These are phyloP conservation scores for Cornus florida DNA, from an alignment of 148 eudicot species.

Conservation along the genomic window DNA sequence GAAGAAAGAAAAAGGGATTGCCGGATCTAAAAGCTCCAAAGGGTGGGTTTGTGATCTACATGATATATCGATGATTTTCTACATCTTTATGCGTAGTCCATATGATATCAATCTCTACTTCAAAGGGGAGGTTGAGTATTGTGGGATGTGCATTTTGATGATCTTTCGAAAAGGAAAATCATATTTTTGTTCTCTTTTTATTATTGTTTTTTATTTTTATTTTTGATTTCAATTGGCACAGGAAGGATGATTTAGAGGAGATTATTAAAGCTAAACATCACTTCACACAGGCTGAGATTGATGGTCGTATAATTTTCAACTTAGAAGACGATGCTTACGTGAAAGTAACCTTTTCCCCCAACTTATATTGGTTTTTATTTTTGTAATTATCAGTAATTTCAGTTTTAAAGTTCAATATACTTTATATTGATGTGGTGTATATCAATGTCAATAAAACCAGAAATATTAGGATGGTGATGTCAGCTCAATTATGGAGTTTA, in stretches of 20 bases:
- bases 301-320: conserved; percentile 30
- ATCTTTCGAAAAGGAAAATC: too few species aligned
- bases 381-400: not conserved
- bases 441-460: too few species aligned
- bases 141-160: too few species aligned
- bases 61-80: not conserved
- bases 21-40: not conserved
- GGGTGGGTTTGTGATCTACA: not conserved
- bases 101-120: too few species aligned
- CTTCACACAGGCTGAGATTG: conserved; percentile 52
- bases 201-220: not conserved
- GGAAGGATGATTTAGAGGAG: conserved; percentile 10
- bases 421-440: too few species aligned
- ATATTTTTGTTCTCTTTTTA: not conserved
- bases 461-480: too few species aligned
- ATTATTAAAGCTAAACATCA: conserved; percentile 41
- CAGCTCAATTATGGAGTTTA: too few species aligned
- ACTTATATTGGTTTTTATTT: not conserved
- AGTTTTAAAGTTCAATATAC: too few species aligned
- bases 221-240: conserved; percentile 2
- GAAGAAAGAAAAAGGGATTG: not conserved
- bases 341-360: conserved; percentile 27
- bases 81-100: not conserved
- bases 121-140: too few species aligned
- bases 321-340: conserved; percentile 67